Conservation (phyloP, 1,284 basidiomycete species). For the Volvariella surrecta region DNA sequence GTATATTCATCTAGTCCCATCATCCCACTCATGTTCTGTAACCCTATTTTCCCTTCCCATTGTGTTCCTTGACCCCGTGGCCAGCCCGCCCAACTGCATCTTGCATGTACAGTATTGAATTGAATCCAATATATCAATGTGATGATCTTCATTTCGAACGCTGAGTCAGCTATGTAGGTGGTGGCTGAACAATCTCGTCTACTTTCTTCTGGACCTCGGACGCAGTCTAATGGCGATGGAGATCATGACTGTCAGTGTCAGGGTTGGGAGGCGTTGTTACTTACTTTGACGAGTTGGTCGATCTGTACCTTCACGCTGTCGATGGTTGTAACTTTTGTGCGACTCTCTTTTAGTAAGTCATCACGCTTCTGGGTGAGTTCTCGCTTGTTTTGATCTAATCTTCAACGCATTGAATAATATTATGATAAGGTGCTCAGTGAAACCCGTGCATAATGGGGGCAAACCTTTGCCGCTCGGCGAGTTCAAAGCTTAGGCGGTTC, state of each 20-base stretch:
- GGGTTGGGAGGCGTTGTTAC: conserved; percentile 5
- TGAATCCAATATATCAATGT: neutral
- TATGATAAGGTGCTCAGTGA: conserved; percentile 7
- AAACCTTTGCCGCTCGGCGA: conserved; percentile 73
- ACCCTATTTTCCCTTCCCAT: neutral
- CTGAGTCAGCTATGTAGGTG: neutral
- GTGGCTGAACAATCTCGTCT: conserved; percentile 50
- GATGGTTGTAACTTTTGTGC: conserved; percentile 52
- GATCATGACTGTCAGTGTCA: conserved; percentile 2
- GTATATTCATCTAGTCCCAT: neutral
- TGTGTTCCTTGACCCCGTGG: too few relatives aligned
- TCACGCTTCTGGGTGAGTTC: conserved; percentile 61
- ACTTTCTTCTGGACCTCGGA: conserved; percentile 68
- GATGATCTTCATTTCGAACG: neutral
- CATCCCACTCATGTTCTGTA: conserved; percentile 1
- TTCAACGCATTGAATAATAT: too few relatives aligned
- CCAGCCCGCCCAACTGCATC: too few relatives aligned
- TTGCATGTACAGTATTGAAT: too few relatives aligned
- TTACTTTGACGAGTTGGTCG: conserved; percentile 64
- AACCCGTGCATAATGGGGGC: conserved; percentile 14
- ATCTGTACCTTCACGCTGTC: conserved; percentile 69
- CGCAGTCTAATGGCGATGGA: conserved; percentile 38
- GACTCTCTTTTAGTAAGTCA: conserved; percentile 66
- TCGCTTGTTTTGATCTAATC: conserved; percentile 58
- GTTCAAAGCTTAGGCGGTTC: conserved; percentile 73